Base-by-base conservation (phyloP, 176 grass and related monocot species). In the Puccinellia tenuiflora region DNA sequence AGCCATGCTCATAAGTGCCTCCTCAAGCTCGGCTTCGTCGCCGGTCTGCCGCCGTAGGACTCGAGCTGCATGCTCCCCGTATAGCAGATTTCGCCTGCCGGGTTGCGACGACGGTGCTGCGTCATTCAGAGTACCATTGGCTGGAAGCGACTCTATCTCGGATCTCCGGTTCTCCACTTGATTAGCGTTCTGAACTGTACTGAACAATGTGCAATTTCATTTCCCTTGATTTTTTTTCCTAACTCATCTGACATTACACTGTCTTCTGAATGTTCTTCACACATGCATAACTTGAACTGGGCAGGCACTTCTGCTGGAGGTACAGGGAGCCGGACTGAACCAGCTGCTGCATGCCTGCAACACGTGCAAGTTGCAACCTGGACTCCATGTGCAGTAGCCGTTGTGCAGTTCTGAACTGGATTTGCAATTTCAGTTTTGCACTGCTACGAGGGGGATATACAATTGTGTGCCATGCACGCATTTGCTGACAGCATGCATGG, bases 1-100 rank as follows among this genome's bases (percentile, higher is more conserved):
- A 97, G 92, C 79, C 94, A 97, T 71, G 94, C 94, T 0, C 94
- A 97, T 81, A 97, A 97, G 68, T 97, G 92, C 79, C 94, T 97
- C 84, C 63, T 97, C 43, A 94, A 92, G 81, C 63, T 94, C 18
- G 90, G 94, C 6, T 84, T 97, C 16, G 86, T 54, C 25, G 80
- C 88, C 60, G 90, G 91, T 7, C 88, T 93, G 43, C 92, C 95
- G 45, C 86, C 88, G 21, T 82, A 51, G 68, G 22, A 94, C 85
- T 85, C 88, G 5, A 82, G 85, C 63, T 86, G 86, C 75, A 85
- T 88, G 73, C 2, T 69, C 45, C 24, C 52, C 45, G 47, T 77
- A 42, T 82, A 42, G 71, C 85, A 73, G 31, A 48, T 30, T 30
- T 69, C 77, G 38, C 16, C 13, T 57, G 59, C 79, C 43, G 2